Evolutionary conservation across 495 filamentous ascomycete species (phyloP).

Genomic region (Aspergillus campestris): DNA sequence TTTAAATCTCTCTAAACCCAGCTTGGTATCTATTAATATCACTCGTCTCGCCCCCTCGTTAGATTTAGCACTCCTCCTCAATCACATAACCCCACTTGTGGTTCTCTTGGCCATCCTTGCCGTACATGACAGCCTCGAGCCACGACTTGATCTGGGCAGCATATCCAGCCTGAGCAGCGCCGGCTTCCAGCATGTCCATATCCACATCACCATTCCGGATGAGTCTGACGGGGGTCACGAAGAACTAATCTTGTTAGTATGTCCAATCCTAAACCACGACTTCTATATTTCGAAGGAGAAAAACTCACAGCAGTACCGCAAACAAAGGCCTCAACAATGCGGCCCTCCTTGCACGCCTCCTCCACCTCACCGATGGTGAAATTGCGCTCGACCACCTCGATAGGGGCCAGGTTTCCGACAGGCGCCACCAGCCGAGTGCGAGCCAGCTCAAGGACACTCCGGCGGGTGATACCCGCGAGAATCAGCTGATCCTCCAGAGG

Average conservation of each 20-base stretch:
- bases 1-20: background rate
- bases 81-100: conserved; percentile 77
- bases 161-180: conserved; percentile 54
- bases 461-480: conserved; percentile 73
- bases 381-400: conserved; percentile 69
- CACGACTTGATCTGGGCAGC: conserved; percentile 65
- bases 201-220: conserved; percentile 68
- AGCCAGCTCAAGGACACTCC: conserved; percentile 68
- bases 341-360: conserved; percentile 62
- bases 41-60: conserved; percentile 23
- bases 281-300: background rate
- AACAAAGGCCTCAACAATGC: conserved; percentile 77
- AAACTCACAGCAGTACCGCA: conserved; percentile 73
- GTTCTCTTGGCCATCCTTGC: conserved; percentile 64
- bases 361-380: conserved; percentile 75
- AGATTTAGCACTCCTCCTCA: conserved; percentile 33
- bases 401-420: conserved; percentile 38
- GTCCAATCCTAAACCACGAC: background rate
- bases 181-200: conserved; percentile 54
- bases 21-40: background rate
- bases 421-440: conserved; percentile 43
- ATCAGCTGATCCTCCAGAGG: conserved; percentile 75
- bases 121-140: conserved; percentile 81
- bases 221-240: conserved; percentile 63
- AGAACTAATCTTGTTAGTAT: conserved; percentile 46